These are phyloP conservation scores for Talaromyces marneffei DNA, from an alignment of 2,329 filamentous ascomycete genomes.

Conservation along the genomic window DNA sequence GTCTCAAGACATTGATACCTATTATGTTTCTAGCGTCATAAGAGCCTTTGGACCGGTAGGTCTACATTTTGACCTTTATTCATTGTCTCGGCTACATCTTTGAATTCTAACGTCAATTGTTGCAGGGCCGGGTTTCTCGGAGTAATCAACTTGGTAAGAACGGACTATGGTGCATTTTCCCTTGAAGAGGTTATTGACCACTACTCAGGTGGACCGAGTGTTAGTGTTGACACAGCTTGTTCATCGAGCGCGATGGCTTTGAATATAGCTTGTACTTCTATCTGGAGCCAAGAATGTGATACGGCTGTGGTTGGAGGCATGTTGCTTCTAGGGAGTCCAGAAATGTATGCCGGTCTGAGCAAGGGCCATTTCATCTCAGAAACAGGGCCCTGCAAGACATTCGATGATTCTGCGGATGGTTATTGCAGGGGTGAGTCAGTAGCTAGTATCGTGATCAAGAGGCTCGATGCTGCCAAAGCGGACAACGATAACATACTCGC, in stretches of 20 bases:
- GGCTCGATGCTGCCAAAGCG: slow-evolving; percentile 67
- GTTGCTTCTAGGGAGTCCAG: slow-evolving; percentile 72
- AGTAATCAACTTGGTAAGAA: not conserved
- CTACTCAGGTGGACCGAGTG: slow-evolving; percentile 50
- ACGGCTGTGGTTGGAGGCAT: slow-evolving; percentile 70
- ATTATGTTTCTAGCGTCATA: slow-evolving; percentile 55
- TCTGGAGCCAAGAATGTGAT: slow-evolving; percentile 71
- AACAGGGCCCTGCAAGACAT: slow-evolving; percentile 70
- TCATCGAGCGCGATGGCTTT: slow-evolving; percentile 60
- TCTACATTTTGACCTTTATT: slow-evolving; percentile 66
- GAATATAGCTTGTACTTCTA: slow-evolving; percentile 56
- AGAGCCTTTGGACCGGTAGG: slow-evolving; percentile 33
- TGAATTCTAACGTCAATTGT: not conserved
- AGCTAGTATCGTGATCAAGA: slow-evolving; percentile 69
- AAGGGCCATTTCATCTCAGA: slow-evolving; percentile 73
- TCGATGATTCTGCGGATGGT: slow-evolving; percentile 72
- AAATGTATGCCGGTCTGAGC: slow-evolving; percentile 69
- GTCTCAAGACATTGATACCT: slow-evolving; percentile 60
- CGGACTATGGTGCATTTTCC: not conserved
- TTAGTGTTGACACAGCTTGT: slow-evolving; percentile 64
- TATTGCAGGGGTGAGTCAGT: slow-evolving; percentile 76
- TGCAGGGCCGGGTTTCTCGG: not conserved
- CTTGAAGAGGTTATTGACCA: not conserved
- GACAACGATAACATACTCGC: slow-evolving; percentile 66
- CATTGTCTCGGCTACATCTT: no score